Conservation (phyloP, 371 early-diverging fungal species). For the Rhizoclosmatium hyalinum region DNA sequence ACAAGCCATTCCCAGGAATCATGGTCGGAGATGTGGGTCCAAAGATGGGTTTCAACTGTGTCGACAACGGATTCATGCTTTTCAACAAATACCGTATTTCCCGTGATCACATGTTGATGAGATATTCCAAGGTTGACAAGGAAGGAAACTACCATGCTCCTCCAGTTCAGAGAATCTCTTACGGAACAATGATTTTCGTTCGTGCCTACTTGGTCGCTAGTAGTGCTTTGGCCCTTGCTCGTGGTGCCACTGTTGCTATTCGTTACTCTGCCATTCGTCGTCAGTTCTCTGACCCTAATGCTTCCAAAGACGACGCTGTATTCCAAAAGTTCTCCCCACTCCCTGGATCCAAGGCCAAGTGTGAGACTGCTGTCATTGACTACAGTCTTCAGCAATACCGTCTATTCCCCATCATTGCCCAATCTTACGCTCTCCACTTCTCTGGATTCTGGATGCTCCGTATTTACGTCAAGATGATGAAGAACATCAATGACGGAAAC, state of each 20-base stretch:
- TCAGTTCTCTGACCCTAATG: constrained; percentile 70
- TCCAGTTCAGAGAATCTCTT: constrained; percentile 74
- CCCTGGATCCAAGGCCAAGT: constrained; percentile 13
- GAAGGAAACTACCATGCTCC: constrained; percentile 66
- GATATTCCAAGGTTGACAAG: constrained; percentile 89
- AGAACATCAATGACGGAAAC: constrained; percentile 75
- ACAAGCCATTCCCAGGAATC: constrained; percentile 80
- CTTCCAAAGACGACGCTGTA: constrained; percentile 32
- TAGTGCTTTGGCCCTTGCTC: constrained; percentile 86
- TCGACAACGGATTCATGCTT: constrained; percentile 87
- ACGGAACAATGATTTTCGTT: constrained; percentile 88
- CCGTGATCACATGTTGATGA: constrained; percentile 85
- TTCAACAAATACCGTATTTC: constrained; percentile 84
- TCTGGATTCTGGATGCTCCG: constrained; percentile 82
- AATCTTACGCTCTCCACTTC: constrained; percentile 90
- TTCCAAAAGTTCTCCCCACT: constrained; percentile 22
- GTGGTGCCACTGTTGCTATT: constrained; percentile 88
- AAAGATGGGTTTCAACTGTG: constrained; percentile 75
- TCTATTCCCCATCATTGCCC: constrained; percentile 87
- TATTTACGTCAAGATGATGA: constrained; percentile 82
- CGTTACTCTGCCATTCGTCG: constrained; percentile 92
- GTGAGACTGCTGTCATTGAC: constrained; percentile 88
- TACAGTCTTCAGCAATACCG: constrained; percentile 93
- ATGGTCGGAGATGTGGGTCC: constrained; percentile 87
- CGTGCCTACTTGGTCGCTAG: constrained; percentile 91